Evolutionary conservation across 75 land plant species (phyloP), one percentile per base, ranked within the genome.

Genomic region (Cryptomeria japonica): DNA sequence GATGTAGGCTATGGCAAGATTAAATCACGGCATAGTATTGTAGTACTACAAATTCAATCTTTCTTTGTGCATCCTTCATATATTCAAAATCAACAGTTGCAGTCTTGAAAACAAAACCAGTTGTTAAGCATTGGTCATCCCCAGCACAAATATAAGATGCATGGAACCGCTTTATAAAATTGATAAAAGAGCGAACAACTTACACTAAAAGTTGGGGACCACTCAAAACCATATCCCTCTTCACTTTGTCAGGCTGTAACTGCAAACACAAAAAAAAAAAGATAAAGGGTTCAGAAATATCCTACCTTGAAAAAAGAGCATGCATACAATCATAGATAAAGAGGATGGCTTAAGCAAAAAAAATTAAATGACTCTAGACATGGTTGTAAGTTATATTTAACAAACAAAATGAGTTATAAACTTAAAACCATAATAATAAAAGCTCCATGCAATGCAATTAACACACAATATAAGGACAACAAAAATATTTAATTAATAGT

Each of bases 161-260:
- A 82, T 37, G 14, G 82, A 79, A 25, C 8, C 19, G 19, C 7
- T 79, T 18, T 41, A 79, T 82, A 44, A 44, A 46, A 9, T 25
- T 44, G 32, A 82, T 44, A 2, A 82, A 41, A 72, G 18, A 84
- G 38, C 8, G 37, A 70, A 25, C 44, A 38, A 90, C 94, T 93
- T 82, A 96, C 97, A 96, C 93, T 53, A 76, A 87, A 86, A 97
- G 96, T 55, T 85, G 92, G 12, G 93, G 90, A 89, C 93, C 90
- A 46, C 91, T 89, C 31, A 95, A 87, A 7, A 88, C 77, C 93
- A 96, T 96, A 19, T 90, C 89, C 92, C 99, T 93, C 86, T 90
- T 90, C 56, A 97, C 99, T 87, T 97, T 97, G 89, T 96, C 97
- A 53, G 97, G 99, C 79, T 97, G 99, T 90, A 97, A 91, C 99